Base-by-base conservation (phyloP, 164 flowering plant genomes). In the Umbellularia californica region DNA sequence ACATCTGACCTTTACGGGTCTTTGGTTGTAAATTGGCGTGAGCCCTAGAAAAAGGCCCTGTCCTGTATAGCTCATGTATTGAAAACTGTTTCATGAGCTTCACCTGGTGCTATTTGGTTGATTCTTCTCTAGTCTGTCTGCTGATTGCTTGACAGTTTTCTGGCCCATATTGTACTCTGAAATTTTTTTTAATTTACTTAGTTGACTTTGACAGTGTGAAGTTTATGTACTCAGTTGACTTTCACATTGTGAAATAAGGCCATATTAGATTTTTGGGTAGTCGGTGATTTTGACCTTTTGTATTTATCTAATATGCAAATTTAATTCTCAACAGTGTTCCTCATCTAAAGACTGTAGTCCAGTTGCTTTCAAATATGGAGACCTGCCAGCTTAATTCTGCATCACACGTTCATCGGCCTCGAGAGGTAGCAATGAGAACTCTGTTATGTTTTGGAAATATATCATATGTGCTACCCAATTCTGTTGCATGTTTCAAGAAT, bases 331-430 rank as follows among this genome's bases (percentile, higher is more conserved):
- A 41, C 47, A 41, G 47, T 41, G 47, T 9, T 41, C 47, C 47
- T 41, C 47, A 41, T 41, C 47, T 41, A 41, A 7, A 41, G 11
- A 41, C 47, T 41, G 47, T 41, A 41, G 47, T 41, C 47, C 47
- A 2, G 22, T 41, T 77, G 73, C 93, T 92, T 47, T 80, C 81
- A 50, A 88, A 90, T 68, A 92, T 94, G 84, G 97, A 94, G 79
- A 89, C 82, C 82, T 77, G 79, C 82, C 97, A 90, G 82, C 88
- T 89, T 69, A 88, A 74, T 74, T 70, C 90, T 78, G 70, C 85
- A n/a, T 83, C 88, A n/a, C 83, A 78, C 70, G 69, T 73, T 51
- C 72, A 17, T 66, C 67, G 27, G 62, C 19, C 77, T 63, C 75
- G 11, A 20, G 71, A 72, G 80, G 82, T 80, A 80, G 11, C 20